Conservation (phyloP, 2,329 filamentous ascomycete genomes). For the Fusarium sp. region DNA sequence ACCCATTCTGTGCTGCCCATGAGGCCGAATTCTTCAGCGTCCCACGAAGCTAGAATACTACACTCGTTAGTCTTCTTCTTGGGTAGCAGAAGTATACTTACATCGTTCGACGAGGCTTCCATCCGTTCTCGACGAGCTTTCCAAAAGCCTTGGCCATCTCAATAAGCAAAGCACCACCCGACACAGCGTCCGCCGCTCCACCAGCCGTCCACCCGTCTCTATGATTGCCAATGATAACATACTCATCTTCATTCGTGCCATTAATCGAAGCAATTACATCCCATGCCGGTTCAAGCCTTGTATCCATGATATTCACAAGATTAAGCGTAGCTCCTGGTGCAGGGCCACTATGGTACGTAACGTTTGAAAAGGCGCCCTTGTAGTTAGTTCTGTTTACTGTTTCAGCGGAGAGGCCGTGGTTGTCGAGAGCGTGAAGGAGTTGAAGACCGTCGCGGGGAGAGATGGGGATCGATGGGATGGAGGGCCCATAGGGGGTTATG, state of each 20-base stretch:
- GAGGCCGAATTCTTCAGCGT: conserved; percentile 28
- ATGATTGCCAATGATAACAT: conserved; percentile 63
- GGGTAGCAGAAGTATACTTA: too few relatives aligned
- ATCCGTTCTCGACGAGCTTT: conserved; percentile 57
- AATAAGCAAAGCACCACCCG: conserved; percentile 59
- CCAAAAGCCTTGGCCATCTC: conserved; percentile 62
- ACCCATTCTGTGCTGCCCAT: conserved; percentile 35
- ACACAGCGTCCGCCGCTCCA: conserved; percentile 63
- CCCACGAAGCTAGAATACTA: conserved; percentile 26
- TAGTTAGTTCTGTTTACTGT: conserved; percentile 22
- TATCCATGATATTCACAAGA: conserved; percentile 30
- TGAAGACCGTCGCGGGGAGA: conserved; percentile 23
- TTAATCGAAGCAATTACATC: conserved; percentile 56
- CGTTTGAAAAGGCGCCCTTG: conserved; percentile 29
- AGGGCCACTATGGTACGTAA: conserved; percentile 25
- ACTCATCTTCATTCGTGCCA: conserved; percentile 52
- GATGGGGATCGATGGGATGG: conserved; percentile 30
- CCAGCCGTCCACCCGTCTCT: conserved; percentile 65
- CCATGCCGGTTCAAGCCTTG: conserved; percentile 20
- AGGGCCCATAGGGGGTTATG: conserved; percentile 21
- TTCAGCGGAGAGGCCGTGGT: conserved; percentile 11
- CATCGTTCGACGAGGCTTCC: conserved; percentile 63
- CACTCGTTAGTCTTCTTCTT: background rate
- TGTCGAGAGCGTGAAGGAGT: conserved; percentile 11
- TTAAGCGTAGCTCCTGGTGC: conserved; percentile 4